Percentiles rank a stretch among this genome's conserved stretches.
phyloP scores from a whole-genome alignment of 2,329 filamentous ascomycete genomes.

The Cladobotryum protrusum region DNA sequence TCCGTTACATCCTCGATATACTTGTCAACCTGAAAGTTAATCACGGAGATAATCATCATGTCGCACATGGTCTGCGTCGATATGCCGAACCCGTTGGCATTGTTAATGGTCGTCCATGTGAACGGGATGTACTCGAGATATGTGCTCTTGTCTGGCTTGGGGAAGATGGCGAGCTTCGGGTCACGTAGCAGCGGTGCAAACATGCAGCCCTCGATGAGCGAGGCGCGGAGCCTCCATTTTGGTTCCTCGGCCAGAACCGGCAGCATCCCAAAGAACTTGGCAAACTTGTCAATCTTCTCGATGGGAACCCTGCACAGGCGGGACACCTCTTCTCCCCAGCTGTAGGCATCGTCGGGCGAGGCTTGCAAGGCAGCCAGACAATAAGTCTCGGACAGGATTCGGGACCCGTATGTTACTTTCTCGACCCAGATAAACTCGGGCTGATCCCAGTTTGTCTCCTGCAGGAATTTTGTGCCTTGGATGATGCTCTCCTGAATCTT shows the following conservation, averaged over 20 bases:
- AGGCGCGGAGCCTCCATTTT: neutral
- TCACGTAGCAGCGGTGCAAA: neutral
- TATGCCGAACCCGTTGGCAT: neutral
- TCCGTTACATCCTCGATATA: constrained; percentile 12
- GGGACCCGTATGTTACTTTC: constrained; percentile 13
- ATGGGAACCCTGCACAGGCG: neutral
- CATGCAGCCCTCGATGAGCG: neutral
- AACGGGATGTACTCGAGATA: constrained; percentile 12
- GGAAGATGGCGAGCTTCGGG: constrained; percentile 2
- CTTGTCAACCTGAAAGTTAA: constrained; percentile 11
- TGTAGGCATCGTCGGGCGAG: neutral
- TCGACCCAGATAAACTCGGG: constrained; percentile 13
- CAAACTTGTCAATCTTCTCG: too few relatives aligned
- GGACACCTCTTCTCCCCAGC: neutral
- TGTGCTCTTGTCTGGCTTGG: neutral
- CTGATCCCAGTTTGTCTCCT: neutral
- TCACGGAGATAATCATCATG: constrained; percentile 11
- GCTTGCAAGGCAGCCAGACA: constrained; percentile 12
- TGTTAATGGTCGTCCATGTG: constrained; percentile 8
- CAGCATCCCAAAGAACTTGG: too few relatives aligned
- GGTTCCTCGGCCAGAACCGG: too few relatives aligned
- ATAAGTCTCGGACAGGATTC: constrained; percentile 11
- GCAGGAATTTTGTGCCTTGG: too few relatives aligned
- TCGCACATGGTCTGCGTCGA: constrained; percentile 5
- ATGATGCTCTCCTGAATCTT: too few relatives aligned